Evolutionary conservation across 192 early-diverging fungal species (phyloP).

Genomic region (Dissophora ornata): DNA sequence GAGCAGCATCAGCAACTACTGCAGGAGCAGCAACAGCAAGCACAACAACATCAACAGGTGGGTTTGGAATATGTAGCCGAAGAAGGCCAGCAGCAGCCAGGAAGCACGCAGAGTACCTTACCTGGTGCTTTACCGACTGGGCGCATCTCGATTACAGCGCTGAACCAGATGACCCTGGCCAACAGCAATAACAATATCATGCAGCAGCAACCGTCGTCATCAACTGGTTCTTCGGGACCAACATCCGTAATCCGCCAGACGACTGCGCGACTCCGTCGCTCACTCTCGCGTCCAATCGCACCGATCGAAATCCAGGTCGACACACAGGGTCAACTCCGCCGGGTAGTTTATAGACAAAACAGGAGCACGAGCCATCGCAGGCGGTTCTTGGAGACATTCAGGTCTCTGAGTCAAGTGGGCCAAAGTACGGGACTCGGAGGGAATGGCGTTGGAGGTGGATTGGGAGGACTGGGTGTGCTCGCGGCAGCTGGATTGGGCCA

Average conservation of each 20-base stretch:
- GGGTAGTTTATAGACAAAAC: constrained; percentile 36
- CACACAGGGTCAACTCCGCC: constrained; percentile 38
- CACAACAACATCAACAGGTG: not conserved
- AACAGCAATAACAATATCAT: not conserved
- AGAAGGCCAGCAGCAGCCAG: not conserved
- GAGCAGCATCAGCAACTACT: constrained; percentile 33
- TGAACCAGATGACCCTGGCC: constrained; percentile 11
- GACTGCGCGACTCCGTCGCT: constrained; percentile 33
- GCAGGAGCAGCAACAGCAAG: not conserved
- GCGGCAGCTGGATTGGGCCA: constrained; percentile 17
- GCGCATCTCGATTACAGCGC: constrained; percentile 15
- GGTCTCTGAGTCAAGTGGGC: constrained; percentile 45
- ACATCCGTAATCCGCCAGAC: constrained; percentile 38
- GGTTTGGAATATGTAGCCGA: not conserved
- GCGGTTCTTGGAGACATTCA: constrained; percentile 34
- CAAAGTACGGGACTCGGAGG: constrained; percentile 3
- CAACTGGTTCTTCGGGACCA: not conserved
- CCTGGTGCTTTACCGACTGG: not conserved
- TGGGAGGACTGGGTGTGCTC: constrained; percentile 25
- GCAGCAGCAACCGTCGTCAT: not conserved
- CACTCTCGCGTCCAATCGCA: constrained; percentile 21
- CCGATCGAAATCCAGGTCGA: constrained; percentile 51
- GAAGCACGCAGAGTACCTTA: not conserved
- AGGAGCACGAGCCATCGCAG: constrained; percentile 20
- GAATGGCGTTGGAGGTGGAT: constrained; percentile 2